Conservation (phyloP, 176 grass and related monocot genomes). For the Melocanna baccifera region DNA sequence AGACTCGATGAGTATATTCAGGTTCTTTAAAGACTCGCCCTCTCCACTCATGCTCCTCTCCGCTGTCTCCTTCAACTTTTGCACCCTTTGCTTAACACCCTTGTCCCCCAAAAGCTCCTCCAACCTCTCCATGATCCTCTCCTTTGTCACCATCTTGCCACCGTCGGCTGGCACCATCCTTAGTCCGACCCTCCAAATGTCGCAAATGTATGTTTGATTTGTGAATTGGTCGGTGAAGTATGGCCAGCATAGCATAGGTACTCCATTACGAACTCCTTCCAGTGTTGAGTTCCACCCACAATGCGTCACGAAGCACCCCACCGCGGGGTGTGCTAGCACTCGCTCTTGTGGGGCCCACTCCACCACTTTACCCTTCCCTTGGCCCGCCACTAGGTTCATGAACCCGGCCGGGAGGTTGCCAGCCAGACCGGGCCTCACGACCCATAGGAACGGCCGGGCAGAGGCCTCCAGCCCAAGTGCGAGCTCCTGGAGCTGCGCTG, state of each 20-base stretch:
- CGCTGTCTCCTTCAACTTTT: neutral
- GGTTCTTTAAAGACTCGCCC: conserved; percentile 17
- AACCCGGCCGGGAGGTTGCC: neutral
- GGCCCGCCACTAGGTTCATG: neutral
- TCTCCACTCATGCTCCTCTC: conserved; percentile 18
- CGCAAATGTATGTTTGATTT: conserved; percentile 53
- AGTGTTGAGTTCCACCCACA: neutral
- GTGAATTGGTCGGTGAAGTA: conserved; percentile 52
- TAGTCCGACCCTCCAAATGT: conserved; percentile 53
- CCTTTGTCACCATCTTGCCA: neutral
- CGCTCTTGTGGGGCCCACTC: conserved; percentile 40
- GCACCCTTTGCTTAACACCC: conserved; percentile 20
- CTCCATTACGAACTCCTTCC: conserved; percentile 41
- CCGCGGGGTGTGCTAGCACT: conserved; percentile 28
- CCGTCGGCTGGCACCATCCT: neutral
- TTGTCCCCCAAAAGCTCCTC: conserved; percentile 4
- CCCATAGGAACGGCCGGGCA: conserved; percentile 44
- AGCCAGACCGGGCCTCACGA: conserved; percentile 7
- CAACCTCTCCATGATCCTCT: conserved; percentile 13
- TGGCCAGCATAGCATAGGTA: conserved; percentile 55
- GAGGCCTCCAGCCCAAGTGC: conserved; percentile 32
- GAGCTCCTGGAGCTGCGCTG: conserved; percentile 38
- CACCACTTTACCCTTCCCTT: conserved; percentile 17
- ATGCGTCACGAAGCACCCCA: conserved; percentile 50
- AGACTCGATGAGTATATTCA: neutral